A percentile compares a stretch with the other conserved stretches of the same genome.
Evolutionary conservation across 2,329 filamentous ascomycete genomes (phyloP).

Genomic region (Colletotrichum kahawae): DNA sequence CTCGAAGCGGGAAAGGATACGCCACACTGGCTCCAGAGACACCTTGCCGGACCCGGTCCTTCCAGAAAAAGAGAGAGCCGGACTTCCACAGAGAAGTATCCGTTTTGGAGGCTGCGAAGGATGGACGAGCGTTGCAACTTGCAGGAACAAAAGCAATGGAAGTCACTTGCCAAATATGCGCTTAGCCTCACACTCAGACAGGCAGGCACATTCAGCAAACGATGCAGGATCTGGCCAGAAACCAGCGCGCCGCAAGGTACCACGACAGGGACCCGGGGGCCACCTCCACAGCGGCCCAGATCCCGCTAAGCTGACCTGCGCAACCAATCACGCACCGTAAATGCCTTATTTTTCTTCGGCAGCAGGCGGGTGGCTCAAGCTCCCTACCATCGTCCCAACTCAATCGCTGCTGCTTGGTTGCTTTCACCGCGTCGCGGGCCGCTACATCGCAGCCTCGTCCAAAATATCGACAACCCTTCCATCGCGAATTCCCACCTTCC

Average conservation of each 20-base stretch:
- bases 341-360: background rate
- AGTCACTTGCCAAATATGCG: background rate
- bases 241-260: background rate
- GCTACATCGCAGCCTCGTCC: slow-evolving; percentile 10
- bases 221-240: background rate
- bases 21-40: background rate
- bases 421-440: background rate
- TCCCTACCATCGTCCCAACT: background rate
- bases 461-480: background rate
- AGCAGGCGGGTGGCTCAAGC: slow-evolving; percentile 6
- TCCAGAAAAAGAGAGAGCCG: background rate
- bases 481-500: background rate
- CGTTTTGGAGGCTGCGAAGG: background rate
- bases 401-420: background rate
- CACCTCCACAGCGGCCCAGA: background rate
- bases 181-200: background rate
- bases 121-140: background rate
- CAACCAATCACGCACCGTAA: background rate
- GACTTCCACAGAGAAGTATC: background rate
- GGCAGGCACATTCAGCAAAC: background rate
- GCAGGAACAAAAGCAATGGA: background rate
- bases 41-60: background rate
- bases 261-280: background rate
- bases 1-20: background rate
- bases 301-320: background rate